Evolutionary conservation across 1,139 yeast species (phyloP), one percentile per base, ranked within the genome.

Genomic region (Saccharomyces hybrid): DNA sequence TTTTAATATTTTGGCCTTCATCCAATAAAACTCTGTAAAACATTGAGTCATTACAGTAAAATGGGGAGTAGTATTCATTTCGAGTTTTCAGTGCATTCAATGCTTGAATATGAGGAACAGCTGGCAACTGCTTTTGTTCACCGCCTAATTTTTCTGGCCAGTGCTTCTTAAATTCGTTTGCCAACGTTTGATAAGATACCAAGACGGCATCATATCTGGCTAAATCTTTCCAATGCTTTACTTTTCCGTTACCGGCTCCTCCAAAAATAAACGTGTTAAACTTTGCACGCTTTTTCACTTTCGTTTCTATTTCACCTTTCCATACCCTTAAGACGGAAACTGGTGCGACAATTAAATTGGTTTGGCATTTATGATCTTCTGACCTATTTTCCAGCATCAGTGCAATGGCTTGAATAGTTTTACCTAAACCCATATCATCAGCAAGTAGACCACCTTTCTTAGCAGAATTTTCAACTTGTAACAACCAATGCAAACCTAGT

Each of bases 391-490:
- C 77, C 56, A 88, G 65, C 63, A 89, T 82, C 50, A 88, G 68
- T 0, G 95, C 82, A 49, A 88, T 75, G 2, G 89, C 80, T 70
- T 90, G 97, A 47, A 90, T 83, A 0, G 97, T 90, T 69, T 90
- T 91, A 57, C 97, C 97, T 32, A 90, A 74, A 34, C 97, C 97
- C 97, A 90, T 90, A 73, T 88, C 97, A 72, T 90, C 97, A 0
- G 96, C 96, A 46, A 90, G 72, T 32, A 90, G 78, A 1, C 97
- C 96, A 29, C 97, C 97, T 58, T 78, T 78, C 52, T 74, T 76
- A 44, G 67, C 66, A 42, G 84, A 76, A 13, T 75, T 72, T 62
- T 89, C 97, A 77, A 80, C 83, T 52, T 82, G 73, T 49, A 79
- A 64, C 61, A 93, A 73, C 98, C 98, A 93, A 3, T 84, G 78